Conservation (phyloP, 495 filamentous ascomycete species). For the Podospora appendiculata region DNA sequence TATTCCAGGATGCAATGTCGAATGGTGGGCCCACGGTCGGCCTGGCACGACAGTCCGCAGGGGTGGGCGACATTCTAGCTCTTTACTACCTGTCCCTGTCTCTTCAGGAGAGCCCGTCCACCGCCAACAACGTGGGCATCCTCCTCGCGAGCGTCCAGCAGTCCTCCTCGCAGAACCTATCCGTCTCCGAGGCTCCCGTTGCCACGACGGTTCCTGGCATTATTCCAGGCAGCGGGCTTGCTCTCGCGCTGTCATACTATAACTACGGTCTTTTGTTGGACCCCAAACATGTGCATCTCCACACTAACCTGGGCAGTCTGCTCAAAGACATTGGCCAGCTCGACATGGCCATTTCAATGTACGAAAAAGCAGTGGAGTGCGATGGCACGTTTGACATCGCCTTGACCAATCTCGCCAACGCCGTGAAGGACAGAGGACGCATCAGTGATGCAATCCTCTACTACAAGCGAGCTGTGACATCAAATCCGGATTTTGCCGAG, state of each 20-base stretch:
- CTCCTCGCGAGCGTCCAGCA: constrained; percentile 91
- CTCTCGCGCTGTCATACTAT: constrained; percentile 88
- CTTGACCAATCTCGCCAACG: constrained; percentile 93
- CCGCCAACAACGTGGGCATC: constrained; percentile 97
- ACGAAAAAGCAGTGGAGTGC: constrained; percentile 86
- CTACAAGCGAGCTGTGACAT: constrained; percentile 81
- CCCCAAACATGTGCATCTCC: constrained; percentile 88
- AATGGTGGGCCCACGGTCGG: constrained; percentile 55
- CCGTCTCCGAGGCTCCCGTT: constrained; percentile 17
- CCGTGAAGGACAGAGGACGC: constrained; percentile 92
- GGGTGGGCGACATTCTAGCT: constrained; percentile 87
- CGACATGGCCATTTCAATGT: constrained; percentile 89
- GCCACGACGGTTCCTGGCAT: constrained; percentile 66
- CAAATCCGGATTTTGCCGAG: constrained; percentile 94
- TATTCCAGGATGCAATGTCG: constrained; percentile 98
- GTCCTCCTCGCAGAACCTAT: constrained; percentile 37
- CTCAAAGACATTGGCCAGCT: constrained; percentile 96
- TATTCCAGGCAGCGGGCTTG: constrained; percentile 75
- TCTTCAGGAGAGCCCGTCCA: constrained; percentile 91
- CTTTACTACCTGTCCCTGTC: constrained; percentile 96
- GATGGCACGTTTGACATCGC: constrained; percentile 95
- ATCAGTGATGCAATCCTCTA: constrained; percentile 88
- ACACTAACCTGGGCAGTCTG: constrained; percentile 92
- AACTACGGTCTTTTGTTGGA: constrained; percentile 87
- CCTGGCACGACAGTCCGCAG: constrained; percentile 53